A percentile compares a stretch with the other conserved stretches of the same genome.
These are phyloP conservation scores for Metarhizium anisopliae DNA, from an alignment of 2,329 filamentous ascomycete genomes.

Conservation along the genomic window DNA sequence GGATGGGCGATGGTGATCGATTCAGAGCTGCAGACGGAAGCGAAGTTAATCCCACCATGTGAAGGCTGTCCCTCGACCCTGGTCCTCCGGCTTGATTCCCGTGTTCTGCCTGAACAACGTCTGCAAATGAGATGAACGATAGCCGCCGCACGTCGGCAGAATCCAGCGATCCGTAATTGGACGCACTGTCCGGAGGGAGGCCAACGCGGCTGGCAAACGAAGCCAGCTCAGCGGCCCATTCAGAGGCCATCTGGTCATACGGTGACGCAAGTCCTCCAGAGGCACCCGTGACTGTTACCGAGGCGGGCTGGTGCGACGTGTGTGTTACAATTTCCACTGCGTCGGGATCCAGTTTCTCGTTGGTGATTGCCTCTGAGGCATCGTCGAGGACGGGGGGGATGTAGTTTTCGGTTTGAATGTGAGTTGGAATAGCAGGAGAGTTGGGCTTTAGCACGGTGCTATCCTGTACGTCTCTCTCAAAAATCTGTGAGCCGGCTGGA, in stretches of 20 bases:
- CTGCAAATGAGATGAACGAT: slow-evolving; percentile 94
- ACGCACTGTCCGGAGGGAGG: slow-evolving; percentile 49
- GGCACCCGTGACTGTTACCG: slow-evolving; percentile 52
- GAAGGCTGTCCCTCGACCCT: slow-evolving; percentile 59
- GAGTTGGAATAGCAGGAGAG: slow-evolving; percentile 81
- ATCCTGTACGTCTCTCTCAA: slow-evolving; percentile 92
- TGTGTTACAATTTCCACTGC: slow-evolving; percentile 90
- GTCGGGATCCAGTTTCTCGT: slow-evolving; percentile 75
- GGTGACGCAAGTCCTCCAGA: slow-evolving; percentile 18
- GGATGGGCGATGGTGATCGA: slow-evolving; percentile 71
- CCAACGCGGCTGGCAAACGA: slow-evolving; percentile 39
- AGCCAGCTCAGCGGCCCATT: slow-evolving; percentile 50
- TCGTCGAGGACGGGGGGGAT: slow-evolving; percentile 89
- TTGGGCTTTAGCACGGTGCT: slow-evolving; percentile 55
- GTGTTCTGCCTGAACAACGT: slow-evolving; percentile 83
- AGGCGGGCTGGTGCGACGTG: slow-evolving; percentile 70
- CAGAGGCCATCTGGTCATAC: slow-evolving; percentile 34
- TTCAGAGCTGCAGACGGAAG: slow-evolving; percentile 42
- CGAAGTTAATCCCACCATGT: slow-evolving; percentile 58
- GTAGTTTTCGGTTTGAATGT: slow-evolving; percentile 89
- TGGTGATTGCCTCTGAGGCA: slow-evolving; percentile 85
- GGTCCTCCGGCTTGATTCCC: slow-evolving; percentile 41
- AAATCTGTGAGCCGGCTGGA: slow-evolving; percentile 73
- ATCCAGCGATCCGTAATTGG: slow-evolving; percentile 71
- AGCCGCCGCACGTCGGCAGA: slow-evolving; percentile 68